Evolutionary conservation across 2,329 filamentous ascomycete genomes (phyloP), one percentile per base, ranked within the genome.

Genomic region (Neofusicoccum umdonicola): DNA sequence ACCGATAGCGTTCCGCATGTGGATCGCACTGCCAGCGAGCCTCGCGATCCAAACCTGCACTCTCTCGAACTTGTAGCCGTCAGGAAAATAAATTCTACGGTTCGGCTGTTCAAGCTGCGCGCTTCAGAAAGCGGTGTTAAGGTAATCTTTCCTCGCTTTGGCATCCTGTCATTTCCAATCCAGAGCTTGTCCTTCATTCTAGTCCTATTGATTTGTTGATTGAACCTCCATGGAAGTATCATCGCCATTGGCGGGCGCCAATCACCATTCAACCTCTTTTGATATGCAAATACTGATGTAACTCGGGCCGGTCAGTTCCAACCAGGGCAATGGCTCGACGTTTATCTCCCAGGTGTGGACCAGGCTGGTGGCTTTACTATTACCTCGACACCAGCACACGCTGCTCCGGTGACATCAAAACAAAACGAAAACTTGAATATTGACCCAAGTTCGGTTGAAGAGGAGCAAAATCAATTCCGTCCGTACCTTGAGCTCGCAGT

Each of bases 311-410:
- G 51, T 47, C 76, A 90, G 83, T 96, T 95, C 77, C 82, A 88
- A 5, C 87, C 93, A 4, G 93, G 93, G 62, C 93, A 96, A 81
- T 97, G 92, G 91, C 84, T 97, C 64, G 93, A 97, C 74, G 88
- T 92, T 6, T 89, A 90, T 74, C 85, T 92, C 62, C 92, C 93
- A 1, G 81, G 80, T 42, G 79, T 91, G 50, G 71, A 83, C 48
- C 87, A 89, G 73, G 88, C 91, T 3, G 93, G 93, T 39, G 93
- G 93, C 65, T 97, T 96, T 81, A 96, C 92, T 47, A 90, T 96
- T 68, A 94, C 92, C 6, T 95, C 91, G 1, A 80, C 89, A 0
- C 92, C 84, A 83, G 47, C 79, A 82, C 63, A 62, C n/a, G 45
- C 64, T 27, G 42, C 48, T 41, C 35, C 45, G 3, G n/a, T 41